These are phyloP conservation scores for Hyaloperonospora arabidopsidis DNA, from an alignment of 352 stramenopile species.

Conservation along the genomic window DNA sequence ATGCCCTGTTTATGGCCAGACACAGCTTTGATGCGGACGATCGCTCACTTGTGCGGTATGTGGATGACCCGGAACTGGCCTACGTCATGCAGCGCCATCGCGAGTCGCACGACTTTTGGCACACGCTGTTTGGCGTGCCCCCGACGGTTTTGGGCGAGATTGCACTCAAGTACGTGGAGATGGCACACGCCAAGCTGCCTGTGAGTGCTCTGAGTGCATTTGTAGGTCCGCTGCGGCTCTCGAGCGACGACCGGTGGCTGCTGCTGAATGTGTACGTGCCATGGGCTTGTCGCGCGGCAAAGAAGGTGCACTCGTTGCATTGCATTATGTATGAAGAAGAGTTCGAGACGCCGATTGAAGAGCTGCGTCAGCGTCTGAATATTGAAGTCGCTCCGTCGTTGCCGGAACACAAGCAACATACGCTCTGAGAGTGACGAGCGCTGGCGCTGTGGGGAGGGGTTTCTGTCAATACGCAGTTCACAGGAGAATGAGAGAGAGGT, in stretches of 20 bases:
- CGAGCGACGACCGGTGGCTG: conserved; percentile 59
- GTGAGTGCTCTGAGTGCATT: conserved; percentile 90
- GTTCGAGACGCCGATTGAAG: conserved; percentile 86
- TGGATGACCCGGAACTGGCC: conserved; percentile 90
- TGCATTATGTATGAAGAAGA: conserved; percentile 95
- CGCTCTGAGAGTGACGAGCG: conserved; percentile 18
- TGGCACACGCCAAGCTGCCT: conserved; percentile 93
- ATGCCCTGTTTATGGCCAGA: conserved; percentile 85
- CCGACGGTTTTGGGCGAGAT: conserved; percentile 94
- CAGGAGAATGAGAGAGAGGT: conserved; percentile 4
- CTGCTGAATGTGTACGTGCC: conserved; percentile 88
- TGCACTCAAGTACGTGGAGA: conserved; percentile 95
- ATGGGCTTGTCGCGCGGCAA: conserved; percentile 84
- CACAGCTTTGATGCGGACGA: conserved; percentile 89
- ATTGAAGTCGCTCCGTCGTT: conserved; percentile 42
- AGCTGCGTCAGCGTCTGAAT: conserved; percentile 68
- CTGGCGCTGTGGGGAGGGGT: conserved; percentile 10
- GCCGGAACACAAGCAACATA: conserved; percentile 6
- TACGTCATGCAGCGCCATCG: conserved; percentile 95
- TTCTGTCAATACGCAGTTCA: no score
- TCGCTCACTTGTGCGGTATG: conserved; percentile 74
- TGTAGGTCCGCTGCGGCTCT: conserved; percentile 81
- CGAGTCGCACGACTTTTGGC: conserved; percentile 95
- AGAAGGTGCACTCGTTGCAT: conserved; percentile 75
- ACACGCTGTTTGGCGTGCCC: conserved; percentile 91